Conservation (phyloP, 768 basidiomycete species). For the Hemileccinum rubropunctum region DNA sequence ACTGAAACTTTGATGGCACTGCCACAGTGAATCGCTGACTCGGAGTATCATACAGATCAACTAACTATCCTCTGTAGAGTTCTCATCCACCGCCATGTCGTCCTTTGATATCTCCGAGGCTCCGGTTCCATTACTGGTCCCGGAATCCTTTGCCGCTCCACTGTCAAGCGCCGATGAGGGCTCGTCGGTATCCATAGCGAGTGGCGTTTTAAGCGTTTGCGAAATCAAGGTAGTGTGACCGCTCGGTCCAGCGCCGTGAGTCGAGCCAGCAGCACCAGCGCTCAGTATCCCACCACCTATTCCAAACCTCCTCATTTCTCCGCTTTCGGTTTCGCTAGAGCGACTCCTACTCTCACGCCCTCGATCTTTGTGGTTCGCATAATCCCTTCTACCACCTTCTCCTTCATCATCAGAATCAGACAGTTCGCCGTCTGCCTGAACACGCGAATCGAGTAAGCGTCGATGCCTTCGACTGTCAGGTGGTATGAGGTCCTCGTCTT, state of each 20-base stretch:
- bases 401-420: slow-evolving; percentile 99
- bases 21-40: no score
- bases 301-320: slow-evolving; percentile 53
- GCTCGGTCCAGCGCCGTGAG: slow-evolving; percentile 76
- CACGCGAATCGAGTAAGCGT: slow-evolving; percentile 73
- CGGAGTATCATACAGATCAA: no score
- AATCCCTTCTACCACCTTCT: slow-evolving; percentile 77
- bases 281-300: slow-evolving; percentile 71
- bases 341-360: slow-evolving; percentile 42
- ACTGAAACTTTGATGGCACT: slow-evolving; percentile 15
- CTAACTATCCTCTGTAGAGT: slow-evolving; percentile 11
- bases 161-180: slow-evolving; percentile 17
- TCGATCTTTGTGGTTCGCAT: slow-evolving; percentile 53
- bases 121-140: slow-evolving; percentile 14
- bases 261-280: slow-evolving; percentile 50
- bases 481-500: slow-evolving; percentile 80
- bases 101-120: slow-evolving; percentile 20
- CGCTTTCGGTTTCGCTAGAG: slow-evolving; percentile 43
- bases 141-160: slow-evolving; percentile 17
- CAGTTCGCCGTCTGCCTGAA: slow-evolving; percentile 84
- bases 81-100: slow-evolving; percentile 25
- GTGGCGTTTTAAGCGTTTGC: slow-evolving; percentile 24
- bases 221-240: slow-evolving; percentile 51
- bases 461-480: slow-evolving; percentile 74
- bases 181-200: slow-evolving; percentile 36